phyloP scores from a whole-genome alignment of 2,329 filamentous ascomycete genomes.

The Ophiosphaerella herpotricha region DNA sequence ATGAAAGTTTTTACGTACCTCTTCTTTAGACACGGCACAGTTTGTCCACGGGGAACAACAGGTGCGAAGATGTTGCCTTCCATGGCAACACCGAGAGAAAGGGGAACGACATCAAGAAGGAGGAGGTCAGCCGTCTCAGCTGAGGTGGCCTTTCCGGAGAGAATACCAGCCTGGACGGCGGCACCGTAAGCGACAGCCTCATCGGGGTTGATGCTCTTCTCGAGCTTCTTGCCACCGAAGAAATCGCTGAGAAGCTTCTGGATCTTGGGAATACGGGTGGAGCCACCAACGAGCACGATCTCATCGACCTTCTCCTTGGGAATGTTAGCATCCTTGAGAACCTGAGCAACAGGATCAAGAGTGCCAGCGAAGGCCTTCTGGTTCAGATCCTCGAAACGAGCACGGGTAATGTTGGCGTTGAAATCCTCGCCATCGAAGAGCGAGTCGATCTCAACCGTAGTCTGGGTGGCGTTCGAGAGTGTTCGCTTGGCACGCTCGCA shows the following conservation, averaged over 20 bases:
- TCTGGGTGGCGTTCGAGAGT: slow-evolving; percentile 94
- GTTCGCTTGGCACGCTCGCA: slow-evolving; percentile 99
- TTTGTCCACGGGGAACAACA: slow-evolving; percentile 70
- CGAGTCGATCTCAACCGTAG: slow-evolving; percentile 97
- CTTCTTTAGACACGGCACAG: slow-evolving; percentile 65
- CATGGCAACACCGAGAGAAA: slow-evolving; percentile 98
- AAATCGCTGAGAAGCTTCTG: slow-evolving; percentile 99
- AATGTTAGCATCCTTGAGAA: slow-evolving; percentile 87
- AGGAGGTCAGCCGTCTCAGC: slow-evolving; percentile 94
- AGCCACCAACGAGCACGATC: slow-evolving; percentile 98
- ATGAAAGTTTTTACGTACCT: slow-evolving; percentile 29
- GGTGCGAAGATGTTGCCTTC: slow-evolving; percentile 99
- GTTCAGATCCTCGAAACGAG: slow-evolving; percentile 98
- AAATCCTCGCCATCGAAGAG: slow-evolving; percentile 98
- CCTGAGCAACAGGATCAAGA: slow-evolving; percentile 92
- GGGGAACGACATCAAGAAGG: slow-evolving; percentile 92
- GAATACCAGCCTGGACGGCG: slow-evolving; percentile 97
- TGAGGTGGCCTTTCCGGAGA: slow-evolving; percentile 96
- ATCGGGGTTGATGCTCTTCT: slow-evolving; percentile 99
- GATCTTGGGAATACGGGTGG: slow-evolving; percentile 97
- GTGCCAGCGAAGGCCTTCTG: slow-evolving; percentile 93
- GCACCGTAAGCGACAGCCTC: slow-evolving; percentile 99
- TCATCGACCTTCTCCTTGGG: slow-evolving; percentile 94
- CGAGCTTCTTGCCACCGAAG: slow-evolving; percentile 99
- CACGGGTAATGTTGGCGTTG: slow-evolving; percentile 95